A percentile compares a stretch with the other conserved stretches of the same genome.
phyloP scores from a whole-genome alignment of 257 asterid species.

The Solanum ahanhuiri region DNA sequence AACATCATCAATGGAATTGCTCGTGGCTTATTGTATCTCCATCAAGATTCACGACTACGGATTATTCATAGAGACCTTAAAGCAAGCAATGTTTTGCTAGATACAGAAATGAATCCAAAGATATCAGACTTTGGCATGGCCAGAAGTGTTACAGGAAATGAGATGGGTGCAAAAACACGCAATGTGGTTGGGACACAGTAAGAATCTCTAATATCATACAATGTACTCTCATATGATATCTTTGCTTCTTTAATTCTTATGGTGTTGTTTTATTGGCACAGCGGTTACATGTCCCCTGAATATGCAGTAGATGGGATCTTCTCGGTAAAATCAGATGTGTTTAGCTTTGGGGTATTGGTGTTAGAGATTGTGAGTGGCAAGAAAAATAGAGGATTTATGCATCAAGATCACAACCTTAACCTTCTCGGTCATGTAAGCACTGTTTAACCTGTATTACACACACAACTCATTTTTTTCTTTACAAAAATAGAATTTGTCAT shows the following conservation, averaged over 20 bases:
- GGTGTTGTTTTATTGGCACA: background rate
- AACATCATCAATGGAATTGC: slow-evolving; percentile 21
- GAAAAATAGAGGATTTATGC: slow-evolving; percentile 16
- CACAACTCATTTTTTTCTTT: background rate
- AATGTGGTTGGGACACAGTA: slow-evolving; percentile 24
- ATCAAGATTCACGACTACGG: slow-evolving; percentile 26
- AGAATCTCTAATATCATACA: background rate
- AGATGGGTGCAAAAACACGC: slow-evolving; percentile 16
- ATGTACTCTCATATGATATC: background rate
- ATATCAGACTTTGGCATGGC: slow-evolving; percentile 27
- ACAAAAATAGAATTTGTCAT: background rate
- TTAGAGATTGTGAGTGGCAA: slow-evolving; percentile 18
- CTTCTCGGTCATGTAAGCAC: slow-evolving; percentile 23
- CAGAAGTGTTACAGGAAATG: slow-evolving; percentile 14
- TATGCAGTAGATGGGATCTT: slow-evolving; percentile 20
- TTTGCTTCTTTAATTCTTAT: background rate
- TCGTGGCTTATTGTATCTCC: slow-evolving; percentile 22
- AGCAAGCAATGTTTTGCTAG: slow-evolving; percentile 20
- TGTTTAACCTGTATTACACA: background rate
- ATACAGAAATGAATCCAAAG: slow-evolving; percentile 21
- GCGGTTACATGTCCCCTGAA: slow-evolving; percentile 30
- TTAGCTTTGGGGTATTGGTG: slow-evolving; percentile 23
- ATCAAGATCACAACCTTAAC: slow-evolving; percentile 14
- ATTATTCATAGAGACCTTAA: slow-evolving; percentile 24
- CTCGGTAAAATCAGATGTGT: slow-evolving; percentile 25